Percentiles rank a stretch among this genome's conserved stretches.
Evolutionary conservation across 352 stramenopile species (phyloP).

Genomic region (Blastocystis sp.): DNA sequence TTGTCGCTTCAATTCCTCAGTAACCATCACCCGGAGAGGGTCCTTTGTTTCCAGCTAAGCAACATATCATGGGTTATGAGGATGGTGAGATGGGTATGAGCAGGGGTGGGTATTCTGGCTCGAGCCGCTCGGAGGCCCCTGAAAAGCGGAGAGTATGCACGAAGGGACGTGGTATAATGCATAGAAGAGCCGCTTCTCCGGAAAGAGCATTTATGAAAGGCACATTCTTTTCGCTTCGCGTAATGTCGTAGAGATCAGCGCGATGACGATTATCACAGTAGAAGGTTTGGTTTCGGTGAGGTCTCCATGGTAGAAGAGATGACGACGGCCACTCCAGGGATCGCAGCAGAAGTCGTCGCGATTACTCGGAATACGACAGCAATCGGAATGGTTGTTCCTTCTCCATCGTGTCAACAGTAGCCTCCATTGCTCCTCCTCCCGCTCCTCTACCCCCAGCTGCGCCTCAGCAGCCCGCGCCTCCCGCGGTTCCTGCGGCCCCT

Average conservation of each 20-base stretch:
- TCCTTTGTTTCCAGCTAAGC: not conserved
- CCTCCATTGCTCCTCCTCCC: too few species aligned
- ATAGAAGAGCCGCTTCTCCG: slow-evolving; percentile 55
- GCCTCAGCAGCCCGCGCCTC: not conserved
- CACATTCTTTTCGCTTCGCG: not conserved
- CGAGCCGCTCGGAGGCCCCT: not conserved
- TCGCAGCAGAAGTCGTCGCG: slow-evolving; percentile 24
- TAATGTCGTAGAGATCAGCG: slow-evolving; percentile 19
- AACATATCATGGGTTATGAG: slow-evolving; percentile 29
- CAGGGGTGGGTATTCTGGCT: not conserved
- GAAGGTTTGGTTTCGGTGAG: slow-evolving; percentile 29
- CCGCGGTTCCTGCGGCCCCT: not conserved
- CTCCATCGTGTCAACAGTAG: too few species aligned
- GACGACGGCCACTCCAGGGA: slow-evolving; percentile 14
- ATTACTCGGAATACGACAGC: not conserved
- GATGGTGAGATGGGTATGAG: slow-evolving; percentile 34
- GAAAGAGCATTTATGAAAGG: slow-evolving; percentile 46
- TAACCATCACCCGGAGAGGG: too few species aligned
- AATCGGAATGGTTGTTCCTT: too few species aligned
- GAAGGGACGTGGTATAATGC: not conserved
- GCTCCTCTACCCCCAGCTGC: not conserved
- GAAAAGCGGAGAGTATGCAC: not conserved
- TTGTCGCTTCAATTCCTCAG: too few species aligned
- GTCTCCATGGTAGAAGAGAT: slow-evolving; percentile 8
- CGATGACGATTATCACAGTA: not conserved